These are phyloP conservation scores for Microsporum audouinii DNA, from an alignment of 2,329 filamentous ascomycete genomes.

Conservation along the genomic window DNA sequence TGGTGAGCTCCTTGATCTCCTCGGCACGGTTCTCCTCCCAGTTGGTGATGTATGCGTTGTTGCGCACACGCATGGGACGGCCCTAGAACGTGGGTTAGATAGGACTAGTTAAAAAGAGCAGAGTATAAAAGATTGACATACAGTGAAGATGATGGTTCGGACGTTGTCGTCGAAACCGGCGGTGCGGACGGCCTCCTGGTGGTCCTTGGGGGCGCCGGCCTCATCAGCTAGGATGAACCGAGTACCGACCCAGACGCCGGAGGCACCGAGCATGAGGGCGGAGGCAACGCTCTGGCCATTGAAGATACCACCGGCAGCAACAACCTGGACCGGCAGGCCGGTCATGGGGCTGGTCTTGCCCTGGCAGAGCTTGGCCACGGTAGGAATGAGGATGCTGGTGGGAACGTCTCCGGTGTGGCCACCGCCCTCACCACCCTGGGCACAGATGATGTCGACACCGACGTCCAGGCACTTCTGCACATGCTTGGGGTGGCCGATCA, in stretches of 20 bases:
- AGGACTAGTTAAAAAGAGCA: background rate
- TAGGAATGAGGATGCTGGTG: constrained; percentile 82
- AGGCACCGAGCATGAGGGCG: constrained; percentile 82
- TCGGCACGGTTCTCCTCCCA: constrained; percentile 86
- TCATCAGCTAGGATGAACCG: constrained; percentile 90
- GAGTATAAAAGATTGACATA: constrained; percentile 18
- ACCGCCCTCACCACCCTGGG: constrained; percentile 93
- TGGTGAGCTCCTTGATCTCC: constrained; percentile 86
- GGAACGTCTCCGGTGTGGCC: constrained; percentile 93
- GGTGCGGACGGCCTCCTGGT: constrained; percentile 91
- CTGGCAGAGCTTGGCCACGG: constrained; percentile 70
- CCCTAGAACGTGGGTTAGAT: constrained; percentile 38
- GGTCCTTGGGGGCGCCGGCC: constrained; percentile 81
- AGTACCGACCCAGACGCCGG: constrained; percentile 91
- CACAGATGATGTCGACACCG: constrained; percentile 93
- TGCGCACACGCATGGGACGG: constrained; percentile 83
- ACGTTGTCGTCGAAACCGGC: constrained; percentile 91
- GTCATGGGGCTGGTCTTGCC: constrained; percentile 78
- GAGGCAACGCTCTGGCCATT: constrained; percentile 85
- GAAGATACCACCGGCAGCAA: constrained; percentile 89
- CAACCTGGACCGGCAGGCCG: constrained; percentile 74
- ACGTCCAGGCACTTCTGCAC: constrained; percentile 89
- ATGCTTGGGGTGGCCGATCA: constrained; percentile 99
- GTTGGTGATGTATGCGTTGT: constrained; percentile 84
- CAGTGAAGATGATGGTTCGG: constrained; percentile 94